Evolutionary conservation across 495 filamentous ascomycete species (phyloP), one percentile per base, ranked within the genome.

Genomic region (Penicillium salamii): DNA sequence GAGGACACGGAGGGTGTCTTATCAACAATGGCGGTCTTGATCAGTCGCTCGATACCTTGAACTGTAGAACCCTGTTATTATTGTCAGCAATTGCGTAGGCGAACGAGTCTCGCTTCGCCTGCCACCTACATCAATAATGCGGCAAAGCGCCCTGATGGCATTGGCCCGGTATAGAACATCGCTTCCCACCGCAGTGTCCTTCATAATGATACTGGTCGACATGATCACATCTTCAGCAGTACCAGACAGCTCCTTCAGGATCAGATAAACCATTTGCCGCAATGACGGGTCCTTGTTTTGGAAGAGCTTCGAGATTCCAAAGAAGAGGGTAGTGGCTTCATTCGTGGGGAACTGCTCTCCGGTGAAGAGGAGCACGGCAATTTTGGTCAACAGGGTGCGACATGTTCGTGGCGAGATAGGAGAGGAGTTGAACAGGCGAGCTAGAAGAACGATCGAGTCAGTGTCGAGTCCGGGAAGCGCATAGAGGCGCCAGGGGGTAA

Each of bases 171-270:
- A 99, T 39, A 99, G 80, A 36, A 92, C 88, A 62, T 97, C 95
- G 62, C 90, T 96, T 52, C 90, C 90, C 56, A 93, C 90, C 46
- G 91, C 90, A 6, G 92, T 96, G 66, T 99, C 93, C 76, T 99
- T 99, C 92, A 99, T 99, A 54, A 99, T 96, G 59, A 90, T 96
- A 72, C 88, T 91, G 18, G 93, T 99, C 43, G 96, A 92, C 93
- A 99, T 97, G 58, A 99, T 99, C 50, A 96, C 91, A 79, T 99
- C 93, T 71, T 97, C 91, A 23, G 95, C 92, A n/a, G 90, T 95
- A 63, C 84, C 80, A 52, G 92, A 89, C 56, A 99, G 78, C 79
- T 99, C 93, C 79, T 96, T 97, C 76, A 98, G 85, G 56, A 96
- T 85, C 24, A 98, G 79, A 75, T 97, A 96, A 29, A 99, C 92